Percentiles rank a stretch among this genome's conserved stretches.
Evolutionary conservation across 2,329 filamentous ascomycete genomes (phyloP).

Genomic region (Paraphoma chrysanthemicola): DNA sequence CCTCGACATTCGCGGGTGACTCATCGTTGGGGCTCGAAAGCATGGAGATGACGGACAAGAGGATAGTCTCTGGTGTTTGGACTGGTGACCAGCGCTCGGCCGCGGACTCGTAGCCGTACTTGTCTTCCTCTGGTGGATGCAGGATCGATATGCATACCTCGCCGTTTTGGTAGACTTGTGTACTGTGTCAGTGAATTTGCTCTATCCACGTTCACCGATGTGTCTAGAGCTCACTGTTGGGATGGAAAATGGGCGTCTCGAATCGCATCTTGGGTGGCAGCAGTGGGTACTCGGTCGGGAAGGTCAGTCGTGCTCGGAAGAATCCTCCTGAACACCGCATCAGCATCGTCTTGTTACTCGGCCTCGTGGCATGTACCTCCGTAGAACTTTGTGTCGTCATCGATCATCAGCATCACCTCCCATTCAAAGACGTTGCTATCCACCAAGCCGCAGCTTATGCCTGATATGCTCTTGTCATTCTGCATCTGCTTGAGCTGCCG

Average conservation of each 20-base stretch:
- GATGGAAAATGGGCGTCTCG: constrained; percentile 92
- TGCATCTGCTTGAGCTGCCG: constrained; percentile 96
- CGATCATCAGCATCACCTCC: constrained; percentile 99
- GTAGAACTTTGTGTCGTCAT: constrained; percentile 91
- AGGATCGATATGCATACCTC: constrained; percentile 98
- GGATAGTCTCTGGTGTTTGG: constrained; percentile 96
- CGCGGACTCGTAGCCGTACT: constrained; percentile 97
- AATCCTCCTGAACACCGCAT: constrained; percentile 69
- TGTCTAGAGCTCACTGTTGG: constrained; percentile 73
- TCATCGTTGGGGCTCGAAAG: constrained; percentile 96
- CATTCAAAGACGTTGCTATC: constrained; percentile 92
- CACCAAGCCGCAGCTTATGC: constrained; percentile 90
- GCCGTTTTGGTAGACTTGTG: constrained; percentile 83
- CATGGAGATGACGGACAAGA: constrained; percentile 98
- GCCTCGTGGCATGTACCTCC: constrained; percentile 65
- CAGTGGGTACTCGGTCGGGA: constrained; percentile 96
- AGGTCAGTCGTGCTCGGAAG: constrained; percentile 92
- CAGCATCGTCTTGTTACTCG: not conserved
- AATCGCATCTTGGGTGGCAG: constrained; percentile 97
- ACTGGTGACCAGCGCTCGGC: constrained; percentile 96
- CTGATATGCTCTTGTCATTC: constrained; percentile 85
- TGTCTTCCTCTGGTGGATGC: constrained; percentile 93
- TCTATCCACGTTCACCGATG: not conserved
- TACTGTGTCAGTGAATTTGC: constrained; percentile 1
- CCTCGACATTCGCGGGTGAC: constrained; percentile 94